Percentiles rank a stretch among this genome's conserved stretches.
Conservation (phyloP, 305 asterid genomes). For the Solanum hybrid region DNA sequence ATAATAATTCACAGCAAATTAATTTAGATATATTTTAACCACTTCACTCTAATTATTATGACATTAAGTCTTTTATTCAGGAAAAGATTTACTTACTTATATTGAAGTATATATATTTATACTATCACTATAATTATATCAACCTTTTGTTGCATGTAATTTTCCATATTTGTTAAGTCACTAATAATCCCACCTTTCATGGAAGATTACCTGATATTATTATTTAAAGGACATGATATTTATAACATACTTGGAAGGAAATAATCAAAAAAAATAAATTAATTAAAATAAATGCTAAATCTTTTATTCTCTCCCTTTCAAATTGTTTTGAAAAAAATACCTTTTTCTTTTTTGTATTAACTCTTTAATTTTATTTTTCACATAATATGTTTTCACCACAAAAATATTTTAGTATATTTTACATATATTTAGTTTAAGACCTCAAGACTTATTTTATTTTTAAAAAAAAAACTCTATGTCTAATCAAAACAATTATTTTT, state of each 20-base stretch:
- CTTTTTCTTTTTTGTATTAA: background rate
- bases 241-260: background rate
- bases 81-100: background rate
- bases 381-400: background rate
- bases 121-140: background rate
- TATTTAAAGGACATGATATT: background rate
- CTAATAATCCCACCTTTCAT: background rate
- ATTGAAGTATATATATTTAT: background rate
- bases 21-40: too few species aligned
- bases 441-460: background rate
- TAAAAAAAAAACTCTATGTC: background rate
- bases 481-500: background rate
- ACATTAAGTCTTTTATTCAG: background rate
- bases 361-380: background rate
- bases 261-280: background rate
- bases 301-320: background rate
- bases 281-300: background rate
- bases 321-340: background rate
- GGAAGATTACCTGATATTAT: background rate
- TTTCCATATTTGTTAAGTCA: background rate
- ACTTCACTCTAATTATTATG: background rate
- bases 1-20: too few species aligned
- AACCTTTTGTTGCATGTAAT: background rate
- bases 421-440: background rate
- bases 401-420: background rate